Base-by-base conservation (phyloP, 768 basidiomycete species). In the Lentinus tigrinus region DNA sequence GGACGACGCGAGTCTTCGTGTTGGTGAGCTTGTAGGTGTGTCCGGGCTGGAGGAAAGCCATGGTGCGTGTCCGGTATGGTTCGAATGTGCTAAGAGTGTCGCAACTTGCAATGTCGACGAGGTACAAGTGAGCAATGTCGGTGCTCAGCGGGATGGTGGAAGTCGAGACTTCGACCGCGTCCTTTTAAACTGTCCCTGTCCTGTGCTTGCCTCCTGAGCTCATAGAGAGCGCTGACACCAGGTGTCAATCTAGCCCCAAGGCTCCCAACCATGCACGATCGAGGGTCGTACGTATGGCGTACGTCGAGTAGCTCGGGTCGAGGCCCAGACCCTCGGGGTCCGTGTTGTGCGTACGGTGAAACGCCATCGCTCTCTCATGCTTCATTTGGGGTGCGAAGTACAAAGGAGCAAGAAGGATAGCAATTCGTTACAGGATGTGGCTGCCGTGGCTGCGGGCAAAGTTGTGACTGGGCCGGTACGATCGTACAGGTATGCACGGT, bases 11-110 rank as follows among this genome's bases (percentile, higher is more conserved):
- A 4, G 77, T 73, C 66, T 81, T 77, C 61, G 69, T 74, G 68
- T 86, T 86, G 44, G 67, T 70, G 63, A 87, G 74, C 40, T 62
- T 73, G 71, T 81, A 85, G 0, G 65, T 74, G 19, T 38, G 58
- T n/a, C 81, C 78, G 9, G 63, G 63, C 62, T 56, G 16, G 27
- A 53, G 67, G 47, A 77, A 9, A 49, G 55, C 36, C 65, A 64
- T 66, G 44, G 19, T 55, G 51, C n/a, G 26, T 26, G 11, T 19
- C 19, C n/a, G 38, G 37, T 23, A 23, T 52, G 17, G 40, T 1
- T 27, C 21, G 26, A 19, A 16, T 31, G 27, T 28, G 17, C 14
- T 1, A 21, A 17, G 26, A 7, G n/a, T n/a, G 31, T 26, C 10
- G 24, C 9, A 7, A 26, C 47, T 49, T 16, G 34, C n/a, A 17